phyloP scores from a whole-genome alignment of 75 land plant genomes.

The Cunninghamia lanceolata region DNA sequence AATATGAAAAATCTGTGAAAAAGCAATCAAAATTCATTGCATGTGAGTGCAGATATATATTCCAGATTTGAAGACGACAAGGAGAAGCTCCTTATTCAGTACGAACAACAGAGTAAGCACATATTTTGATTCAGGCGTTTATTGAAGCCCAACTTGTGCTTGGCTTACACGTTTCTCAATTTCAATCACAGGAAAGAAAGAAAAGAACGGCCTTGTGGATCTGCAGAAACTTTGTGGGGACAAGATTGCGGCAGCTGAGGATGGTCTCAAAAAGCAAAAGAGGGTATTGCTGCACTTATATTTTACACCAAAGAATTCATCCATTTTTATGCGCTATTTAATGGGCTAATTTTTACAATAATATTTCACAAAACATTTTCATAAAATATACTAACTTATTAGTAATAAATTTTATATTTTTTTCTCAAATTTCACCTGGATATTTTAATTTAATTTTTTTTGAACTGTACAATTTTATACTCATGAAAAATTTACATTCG shows the following conservation, averaged over 20 bases:
- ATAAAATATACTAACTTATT: no score
- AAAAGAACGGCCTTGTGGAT: slow-evolving; percentile 48
- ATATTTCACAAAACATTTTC: no score
- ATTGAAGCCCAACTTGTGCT: not conserved
- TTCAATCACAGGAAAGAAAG: slow-evolving; percentile 66
- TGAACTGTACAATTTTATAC: no score
- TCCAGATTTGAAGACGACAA: not conserved
- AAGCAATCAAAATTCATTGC: not conserved
- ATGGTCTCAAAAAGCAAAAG: slow-evolving; percentile 64
- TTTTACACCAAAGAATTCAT: not conserved
- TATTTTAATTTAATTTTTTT: no score
- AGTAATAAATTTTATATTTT: no score
- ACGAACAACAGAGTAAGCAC: slow-evolving; percentile 70
- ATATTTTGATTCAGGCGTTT: not conserved
- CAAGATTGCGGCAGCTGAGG: slow-evolving; percentile 63
- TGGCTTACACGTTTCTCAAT: not conserved
- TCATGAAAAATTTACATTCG: no score
- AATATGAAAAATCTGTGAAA: not conserved
- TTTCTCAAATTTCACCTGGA: no score
- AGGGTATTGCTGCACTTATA: slow-evolving; percentile 33
- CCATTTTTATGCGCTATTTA: not conserved
- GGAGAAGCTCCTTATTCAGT: slow-evolving; percentile 34
- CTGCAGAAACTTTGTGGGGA: slow-evolving; percentile 59
- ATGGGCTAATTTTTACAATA: not conserved
- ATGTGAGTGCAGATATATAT: not conserved